These are phyloP conservation scores for Setaria viridis DNA, from an alignment of 202 grass and related monocot genomes.

Conservation along the genomic window DNA sequence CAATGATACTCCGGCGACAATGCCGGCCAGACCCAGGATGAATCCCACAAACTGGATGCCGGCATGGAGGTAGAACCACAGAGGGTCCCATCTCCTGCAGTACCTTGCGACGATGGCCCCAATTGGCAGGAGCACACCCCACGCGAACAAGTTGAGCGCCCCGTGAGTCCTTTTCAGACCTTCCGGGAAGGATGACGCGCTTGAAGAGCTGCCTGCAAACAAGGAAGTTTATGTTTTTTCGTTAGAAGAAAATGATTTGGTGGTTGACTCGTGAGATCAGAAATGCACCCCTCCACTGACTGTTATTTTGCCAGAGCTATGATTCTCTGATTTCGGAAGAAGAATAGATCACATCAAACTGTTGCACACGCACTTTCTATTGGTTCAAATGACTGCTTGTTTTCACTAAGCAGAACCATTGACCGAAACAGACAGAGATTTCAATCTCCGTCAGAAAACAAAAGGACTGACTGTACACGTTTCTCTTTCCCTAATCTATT, in stretches of 20 bases:
- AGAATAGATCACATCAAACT: conserved; percentile 24
- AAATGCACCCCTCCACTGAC: neutral
- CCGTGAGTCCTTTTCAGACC: conserved; percentile 87
- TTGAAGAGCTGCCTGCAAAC: conserved; percentile 59
- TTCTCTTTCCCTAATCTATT: neutral
- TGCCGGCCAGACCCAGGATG: conserved; percentile 75
- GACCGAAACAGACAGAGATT: neutral
- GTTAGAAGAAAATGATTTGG: conserved; percentile 21
- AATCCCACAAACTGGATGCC: conserved; percentile 88
- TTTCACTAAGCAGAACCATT: neutral
- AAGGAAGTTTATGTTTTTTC: neutral
- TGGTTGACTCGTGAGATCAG: conserved; percentile 8
- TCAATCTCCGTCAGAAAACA: neutral
- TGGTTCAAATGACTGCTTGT: neutral
- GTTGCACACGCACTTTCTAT: neutral
- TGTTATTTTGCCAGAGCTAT: neutral
- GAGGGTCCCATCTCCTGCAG: conserved; percentile 81
- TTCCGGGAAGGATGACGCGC: conserved; percentile 53
- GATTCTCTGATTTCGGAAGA: neutral
- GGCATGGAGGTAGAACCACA: conserved; percentile 90
- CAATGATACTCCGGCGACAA: conserved; percentile 75
- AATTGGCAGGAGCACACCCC: conserved; percentile 89
- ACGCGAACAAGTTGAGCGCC: conserved; percentile 81
- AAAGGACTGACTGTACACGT: neutral
- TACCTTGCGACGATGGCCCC: conserved; percentile 87